Base-by-base conservation (phyloP, 805 yeast species). In the Candida mattraensis region DNA sequence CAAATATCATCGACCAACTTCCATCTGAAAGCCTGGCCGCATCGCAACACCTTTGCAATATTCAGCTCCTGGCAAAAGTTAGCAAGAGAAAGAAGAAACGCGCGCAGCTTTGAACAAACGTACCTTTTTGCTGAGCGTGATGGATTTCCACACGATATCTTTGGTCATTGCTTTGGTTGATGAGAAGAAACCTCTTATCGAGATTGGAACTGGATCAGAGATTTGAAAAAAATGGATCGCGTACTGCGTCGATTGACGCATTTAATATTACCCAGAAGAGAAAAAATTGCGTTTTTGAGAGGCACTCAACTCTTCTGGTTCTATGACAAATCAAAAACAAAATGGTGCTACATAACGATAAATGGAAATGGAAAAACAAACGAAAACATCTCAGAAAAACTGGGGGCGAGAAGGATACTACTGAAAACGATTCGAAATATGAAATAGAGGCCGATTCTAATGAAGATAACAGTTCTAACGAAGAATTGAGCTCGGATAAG, bases 21-120 rank as follows among this genome's bases (percentile, higher is more conserved):
- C 95, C 95, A 86, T 35, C 79, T 55, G 51, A 87, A 87, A 0
- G 94, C 80, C 62, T 87, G 96, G 1, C 96, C 96, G 53, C 95
- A 84, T 27, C 93, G 64, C 18, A 87, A 65, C 0, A 87, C 89
- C 24, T 76, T 74, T 4, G 78, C 59, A 4, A 87, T 59, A n/a
- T 71, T 60, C 1, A 85, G 63, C 46, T 86, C 93, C 30, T 60
- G 29, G 18, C 5, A 25, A n/a, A 15, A 25, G 41, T 32, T 33
- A 24, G 34, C 32, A 20, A n/a, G 5, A 20, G 23, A n/a, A n/a
- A 10, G 35, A 19, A 20, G 24, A 28, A 18, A 13, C 16, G 12
- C 1, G 7, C 16, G 11, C 14, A 5, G 13, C 10, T 12, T 4
- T 11, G 18, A 5, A 12, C 4, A 5, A 12, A 44, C 58, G 26